These are phyloP conservation scores for Gynostemma pentaphyllum DNA, from an alignment of 306 rosid genomes.

Conservation along the genomic window DNA sequence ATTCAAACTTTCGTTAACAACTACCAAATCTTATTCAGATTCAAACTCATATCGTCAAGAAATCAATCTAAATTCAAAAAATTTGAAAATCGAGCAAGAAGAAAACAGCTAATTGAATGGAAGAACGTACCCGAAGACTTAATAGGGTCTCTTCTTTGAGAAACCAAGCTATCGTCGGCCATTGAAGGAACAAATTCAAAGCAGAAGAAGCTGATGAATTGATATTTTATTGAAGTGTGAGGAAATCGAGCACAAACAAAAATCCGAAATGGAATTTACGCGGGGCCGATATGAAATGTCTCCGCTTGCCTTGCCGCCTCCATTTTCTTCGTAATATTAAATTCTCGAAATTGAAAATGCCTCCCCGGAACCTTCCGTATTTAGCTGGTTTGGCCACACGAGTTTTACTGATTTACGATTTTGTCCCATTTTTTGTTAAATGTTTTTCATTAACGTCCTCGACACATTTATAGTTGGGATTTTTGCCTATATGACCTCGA, in stretches of 20 bases:
- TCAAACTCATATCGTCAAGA: background rate
- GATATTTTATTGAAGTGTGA: background rate
- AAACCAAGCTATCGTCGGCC: conserved; percentile 47
- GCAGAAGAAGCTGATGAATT: background rate
- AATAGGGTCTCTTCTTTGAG: conserved; percentile 54
- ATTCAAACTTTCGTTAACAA: background rate
- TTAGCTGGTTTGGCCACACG: background rate
- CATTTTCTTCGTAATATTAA: background rate
- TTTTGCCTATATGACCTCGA: too few relatives aligned
- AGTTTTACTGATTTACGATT: background rate
- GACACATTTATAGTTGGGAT: too few relatives aligned
- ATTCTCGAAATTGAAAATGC: background rate
- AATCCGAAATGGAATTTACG: background rate
- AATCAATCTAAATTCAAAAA: background rate
- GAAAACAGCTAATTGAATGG: background rate
- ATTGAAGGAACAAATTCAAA: conserved; percentile 19
- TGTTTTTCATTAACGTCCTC: background rate
- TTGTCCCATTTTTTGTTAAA: background rate
- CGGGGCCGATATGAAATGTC: background rate
- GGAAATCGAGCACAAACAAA: background rate
- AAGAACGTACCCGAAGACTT: conserved; percentile 56
- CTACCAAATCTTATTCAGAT: background rate
- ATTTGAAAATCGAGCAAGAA: background rate
- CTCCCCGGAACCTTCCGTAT: background rate
- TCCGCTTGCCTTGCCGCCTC: conserved; percentile 7